Evolutionary conservation across 208 protist species (phyloP), one percentile per base, ranked within the genome.

Genomic region (Crithidia brevicula): DNA sequence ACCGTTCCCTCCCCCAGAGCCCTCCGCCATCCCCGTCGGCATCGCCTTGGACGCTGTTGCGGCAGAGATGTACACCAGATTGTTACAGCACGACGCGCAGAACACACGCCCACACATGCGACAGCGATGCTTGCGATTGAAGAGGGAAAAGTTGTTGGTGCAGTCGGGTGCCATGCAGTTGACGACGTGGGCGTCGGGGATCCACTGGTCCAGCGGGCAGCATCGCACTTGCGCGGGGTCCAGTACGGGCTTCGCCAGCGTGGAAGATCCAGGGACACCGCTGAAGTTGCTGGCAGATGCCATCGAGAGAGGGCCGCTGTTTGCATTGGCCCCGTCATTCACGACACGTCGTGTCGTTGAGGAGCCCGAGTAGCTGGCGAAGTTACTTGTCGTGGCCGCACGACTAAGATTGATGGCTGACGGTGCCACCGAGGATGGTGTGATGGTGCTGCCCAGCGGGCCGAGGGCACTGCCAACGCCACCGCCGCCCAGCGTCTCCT

Each of bases 91-190:
- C 16, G 87, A 79, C 0, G 79, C 74, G 65, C 90, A 96, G 57
- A 93, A 96, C 27, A 96, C 52, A 13, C 74, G 76, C 1, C 90
- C 90, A 54, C 90, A 96, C 46, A 92, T 81, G 18, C 74, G 74
- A 59, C 90, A 96, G 65, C 81, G 90, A 58, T 96, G 82, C 69
- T 85, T 89, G 46, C 88, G 85, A 43, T 83, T 90, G 66, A 96
- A 96, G 23, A 96, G 60, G 23, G 85, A 88, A 58, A 96, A 96
- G 47, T 80, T 72, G 22, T 72, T 89, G 36, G 71, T 64, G 70
- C 90, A 96, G 51, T 83, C 90, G 11, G 87, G 90, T 3, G 86
- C 81, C 87, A 93, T 96, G 70, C 90, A 96, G 45, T 84, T 89
- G 43, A 88, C 70, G 11, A 96, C 86, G 33, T 86, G 80, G 18